phyloP scores from a whole-genome alignment of 2,329 filamentous ascomycete genomes.

The Zasmidium angulare region DNA sequence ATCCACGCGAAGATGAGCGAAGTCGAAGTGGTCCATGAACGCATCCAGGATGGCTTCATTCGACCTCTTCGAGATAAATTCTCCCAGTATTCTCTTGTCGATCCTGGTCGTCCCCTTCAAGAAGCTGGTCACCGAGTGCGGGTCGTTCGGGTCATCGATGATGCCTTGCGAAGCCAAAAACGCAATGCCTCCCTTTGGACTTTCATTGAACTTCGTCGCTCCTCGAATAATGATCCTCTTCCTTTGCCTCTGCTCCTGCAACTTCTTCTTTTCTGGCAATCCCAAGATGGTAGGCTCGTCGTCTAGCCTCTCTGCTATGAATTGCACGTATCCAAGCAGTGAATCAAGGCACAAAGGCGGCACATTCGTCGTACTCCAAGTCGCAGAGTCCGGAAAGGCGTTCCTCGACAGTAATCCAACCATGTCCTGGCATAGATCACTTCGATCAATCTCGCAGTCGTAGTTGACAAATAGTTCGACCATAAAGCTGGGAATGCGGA shows the following conservation, averaged over 20 bases:
- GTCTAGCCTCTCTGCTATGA: conserved; percentile 81
- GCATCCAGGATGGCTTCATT: conserved; percentile 83
- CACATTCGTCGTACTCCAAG: conserved; percentile 98
- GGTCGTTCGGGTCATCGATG: conserved; percentile 72
- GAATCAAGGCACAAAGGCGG: conserved; percentile 93
- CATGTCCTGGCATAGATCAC: conserved; percentile 93
- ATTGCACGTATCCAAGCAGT: conserved; percentile 85
- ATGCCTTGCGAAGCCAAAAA: conserved; percentile 84
- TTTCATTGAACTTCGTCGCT: conserved; percentile 90
- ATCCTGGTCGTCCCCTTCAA: conserved; percentile 82
- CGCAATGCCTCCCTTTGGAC: conserved; percentile 81
- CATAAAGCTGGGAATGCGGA: conserved; percentile 92
- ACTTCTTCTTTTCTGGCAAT: conserved; percentile 62
- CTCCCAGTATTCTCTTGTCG: conserved; percentile 86
- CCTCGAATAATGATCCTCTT: conserved; percentile 91
- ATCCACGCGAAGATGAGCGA: conserved; percentile 80
- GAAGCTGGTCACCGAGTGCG: conserved; percentile 79
- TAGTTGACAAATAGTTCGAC: conserved; percentile 97
- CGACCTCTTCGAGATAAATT: conserved; percentile 86
- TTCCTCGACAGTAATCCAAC: conserved; percentile 89
- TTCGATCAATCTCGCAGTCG: conserved; percentile 88
- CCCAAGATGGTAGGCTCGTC: conserved; percentile 64
- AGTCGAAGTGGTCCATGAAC: conserved; percentile 87
- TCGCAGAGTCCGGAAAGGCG: conserved; percentile 93
- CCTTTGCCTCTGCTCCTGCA: conserved; percentile 71